phyloP scores from a whole-genome alignment of 805 yeast species.

The Candida fluviatilis region DNA sequence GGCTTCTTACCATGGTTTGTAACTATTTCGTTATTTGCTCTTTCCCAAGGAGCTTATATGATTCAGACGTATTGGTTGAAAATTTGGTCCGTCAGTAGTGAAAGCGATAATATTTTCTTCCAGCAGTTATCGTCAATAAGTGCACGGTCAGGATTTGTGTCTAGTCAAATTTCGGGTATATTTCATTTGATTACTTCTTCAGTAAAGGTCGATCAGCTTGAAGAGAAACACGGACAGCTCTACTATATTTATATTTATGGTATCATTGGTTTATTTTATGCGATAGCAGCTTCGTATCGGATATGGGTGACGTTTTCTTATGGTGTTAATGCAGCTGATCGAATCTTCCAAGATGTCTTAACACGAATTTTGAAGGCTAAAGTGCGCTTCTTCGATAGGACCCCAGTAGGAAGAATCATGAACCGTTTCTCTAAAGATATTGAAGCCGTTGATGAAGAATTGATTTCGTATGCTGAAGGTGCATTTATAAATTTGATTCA shows the following conservation, averaged over 20 bases:
- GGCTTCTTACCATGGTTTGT: conserved; percentile 49
- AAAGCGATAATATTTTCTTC: conserved; percentile 13
- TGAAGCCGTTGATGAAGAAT: conserved; percentile 90
- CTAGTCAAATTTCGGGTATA: conserved; percentile 19
- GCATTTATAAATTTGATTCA: conserved; percentile 63
- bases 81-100: conserved; percentile 63
- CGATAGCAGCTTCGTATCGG: conserved; percentile 55
- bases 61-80: conserved; percentile 89
- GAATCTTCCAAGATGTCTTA: conserved; percentile 64
- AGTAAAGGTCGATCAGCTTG: conserved; percentile 12
- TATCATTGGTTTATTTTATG: conserved; percentile 59
- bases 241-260: conserved; percentile 71
- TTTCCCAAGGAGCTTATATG: conserved; percentile 58
- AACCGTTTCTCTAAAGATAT: conserved; percentile 94
- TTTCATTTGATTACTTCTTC: conserved; percentile 12
- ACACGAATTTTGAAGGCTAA: conserved; percentile 69
- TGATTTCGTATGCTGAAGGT: conserved; percentile 75
- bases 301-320: conserved; percentile 58
- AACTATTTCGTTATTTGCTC: conserved; percentile 45
- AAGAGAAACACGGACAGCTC: conserved; percentile 43
- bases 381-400: conserved; percentile 87
- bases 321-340: conserved; percentile 76
- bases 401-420: conserved; percentile 95
- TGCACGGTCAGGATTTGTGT: conserved; percentile 20
- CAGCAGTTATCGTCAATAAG: conserved; percentile 11